These are phyloP conservation scores for Chloris gayana DNA, from an alignment of 176 grass and related monocot species.

Conservation along the genomic window DNA sequence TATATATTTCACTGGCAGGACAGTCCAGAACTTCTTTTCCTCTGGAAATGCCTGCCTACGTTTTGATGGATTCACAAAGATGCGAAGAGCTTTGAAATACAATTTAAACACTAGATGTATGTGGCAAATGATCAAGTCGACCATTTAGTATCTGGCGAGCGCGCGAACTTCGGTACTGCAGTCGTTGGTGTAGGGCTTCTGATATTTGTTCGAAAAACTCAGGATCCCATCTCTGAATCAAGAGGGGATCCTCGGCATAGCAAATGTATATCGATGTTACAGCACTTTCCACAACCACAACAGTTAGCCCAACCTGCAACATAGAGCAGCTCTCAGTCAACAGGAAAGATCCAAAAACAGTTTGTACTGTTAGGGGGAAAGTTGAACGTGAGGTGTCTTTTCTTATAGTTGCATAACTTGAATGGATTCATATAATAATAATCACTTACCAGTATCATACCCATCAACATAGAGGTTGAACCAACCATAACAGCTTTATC, in stretches of 20 bases:
- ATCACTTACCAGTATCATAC: slow-evolving; percentile 95
- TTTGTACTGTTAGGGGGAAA: background rate
- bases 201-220: slow-evolving; percentile 82
- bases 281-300: slow-evolving; percentile 93
- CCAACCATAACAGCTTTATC: slow-evolving; percentile 92
- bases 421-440: background rate
- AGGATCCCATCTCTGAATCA: slow-evolving; percentile 95
- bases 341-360: background rate
- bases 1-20: slow-evolving; percentile 34
- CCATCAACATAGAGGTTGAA: slow-evolving; percentile 85
- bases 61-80: slow-evolving; percentile 30
- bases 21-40: slow-evolving; percentile 15
- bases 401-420: slow-evolving; percentile 21
- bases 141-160: slow-evolving; percentile 70
- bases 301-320: slow-evolving; percentile 81
- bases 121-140: slow-evolving; percentile 68
- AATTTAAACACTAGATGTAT: slow-evolving; percentile 60
- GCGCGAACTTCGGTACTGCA: slow-evolving; percentile 85
- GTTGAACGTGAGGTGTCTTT: background rate
- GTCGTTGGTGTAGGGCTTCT: slow-evolving; percentile 71
- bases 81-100: background rate
- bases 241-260: slow-evolving; percentile 79
- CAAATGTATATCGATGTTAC: slow-evolving; percentile 99
- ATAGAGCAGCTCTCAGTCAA: slow-evolving; percentile 18
- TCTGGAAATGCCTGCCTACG: slow-evolving; percentile 19